Percentiles rank a stretch among this genome's conserved stretches.
These are phyloP conservation scores for Dissophora globulifera DNA, from an alignment of 192 early-diverging fungal genomes.

Conservation along the genomic window DNA sequence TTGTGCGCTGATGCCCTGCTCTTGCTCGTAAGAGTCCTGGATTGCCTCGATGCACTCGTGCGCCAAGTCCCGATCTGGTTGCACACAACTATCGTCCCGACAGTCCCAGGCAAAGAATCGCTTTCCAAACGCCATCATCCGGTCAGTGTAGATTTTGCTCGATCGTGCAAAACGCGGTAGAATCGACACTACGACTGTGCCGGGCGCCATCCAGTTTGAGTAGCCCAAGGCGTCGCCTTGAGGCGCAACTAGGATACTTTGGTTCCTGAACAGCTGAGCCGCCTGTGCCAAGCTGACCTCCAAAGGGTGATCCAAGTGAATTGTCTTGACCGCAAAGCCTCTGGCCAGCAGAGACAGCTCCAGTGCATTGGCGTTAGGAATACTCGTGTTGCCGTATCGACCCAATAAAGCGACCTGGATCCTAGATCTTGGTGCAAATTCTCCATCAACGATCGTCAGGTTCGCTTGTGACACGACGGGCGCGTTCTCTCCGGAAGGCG, in stretches of 20 bases:
- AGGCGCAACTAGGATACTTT: conserved; percentile 41
- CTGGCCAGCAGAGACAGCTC: conserved; percentile 44
- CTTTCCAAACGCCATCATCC: conserved; percentile 53
- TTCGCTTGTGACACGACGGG: conserved; percentile 11
- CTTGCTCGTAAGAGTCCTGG: conserved; percentile 7
- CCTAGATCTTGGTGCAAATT: conserved; percentile 31
- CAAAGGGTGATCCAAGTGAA: conserved; percentile 33
- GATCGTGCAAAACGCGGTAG: conserved; percentile 46
- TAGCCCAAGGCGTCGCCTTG: conserved; percentile 47
- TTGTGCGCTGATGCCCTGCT: conserved; percentile 13
- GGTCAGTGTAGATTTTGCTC: conserved; percentile 49
- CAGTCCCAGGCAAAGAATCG: conserved; percentile 51
- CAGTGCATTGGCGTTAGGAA: conserved; percentile 34
- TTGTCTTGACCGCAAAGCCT: conserved; percentile 45
- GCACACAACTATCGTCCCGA: conserved; percentile 39
- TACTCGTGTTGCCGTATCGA: conserved; percentile 49
- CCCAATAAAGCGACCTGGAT: conserved; percentile 43
- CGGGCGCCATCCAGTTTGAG: conserved; percentile 34
- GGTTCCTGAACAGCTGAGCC: conserved; percentile 37
- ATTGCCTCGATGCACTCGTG: conserved; percentile 47
- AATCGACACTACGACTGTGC: conserved; percentile 35
- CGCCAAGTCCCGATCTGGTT: conserved; percentile 36
- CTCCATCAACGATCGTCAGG: conserved; percentile 19
- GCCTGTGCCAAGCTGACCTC: conserved; percentile 30
- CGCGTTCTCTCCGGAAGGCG: conserved; percentile 11